Base-by-base conservation (phyloP, 352 stramenopile genomes). In the Phytophthora pini region DNA sequence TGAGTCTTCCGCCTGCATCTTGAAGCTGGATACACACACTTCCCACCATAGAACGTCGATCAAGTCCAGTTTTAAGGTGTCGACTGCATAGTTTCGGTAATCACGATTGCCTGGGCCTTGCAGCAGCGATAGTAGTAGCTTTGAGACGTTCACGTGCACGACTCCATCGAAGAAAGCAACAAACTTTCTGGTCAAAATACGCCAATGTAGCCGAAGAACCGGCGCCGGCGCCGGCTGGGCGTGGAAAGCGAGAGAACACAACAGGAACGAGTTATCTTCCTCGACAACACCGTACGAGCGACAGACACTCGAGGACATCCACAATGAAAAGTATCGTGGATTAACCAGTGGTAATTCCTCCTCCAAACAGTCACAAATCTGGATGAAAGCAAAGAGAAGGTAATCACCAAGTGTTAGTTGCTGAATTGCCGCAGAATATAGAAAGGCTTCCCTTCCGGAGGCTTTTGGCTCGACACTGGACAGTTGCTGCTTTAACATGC, bases 21-120 rank as follows among this genome's bases (percentile, higher is more conserved):
- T 22, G 11, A 36, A 24, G 9, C 11, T 55, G 0, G 12, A 13
- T 20, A 32, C 13, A 8, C 11, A 40, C 4, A 61, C 22, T 41
- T 71, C 13, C 56, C 57, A 71, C 44, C 63, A 58, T 5, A 71
- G 27, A 2, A 48, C 32, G 7, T 71, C 63, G 6, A 71, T 43
- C 39, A 71, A 57, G 20, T 71, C 31, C 6, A 71, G 2, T 15
- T 57, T 41, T 5, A 41, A 56, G 5, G 38, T 45, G 8, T 52
- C 26, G 1, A 22, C n/a, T 29, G 44, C 29, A 41, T 63, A 71
- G 11, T 2, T 12, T 17, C 32, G 26, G 13, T 45, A 67, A 5
- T 55, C 41, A 1, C 2, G 0, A 24, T 22, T 43, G 5, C 10
- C 27, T 27, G 47, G 15, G 8, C 22, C 22, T 11, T 47, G 56